Percentiles rank a stretch among this genome's conserved stretches.
Evolutionary conservation across 768 basidiomycete genomes (phyloP).

Genomic region (Kockovaella imperatae): DNA sequence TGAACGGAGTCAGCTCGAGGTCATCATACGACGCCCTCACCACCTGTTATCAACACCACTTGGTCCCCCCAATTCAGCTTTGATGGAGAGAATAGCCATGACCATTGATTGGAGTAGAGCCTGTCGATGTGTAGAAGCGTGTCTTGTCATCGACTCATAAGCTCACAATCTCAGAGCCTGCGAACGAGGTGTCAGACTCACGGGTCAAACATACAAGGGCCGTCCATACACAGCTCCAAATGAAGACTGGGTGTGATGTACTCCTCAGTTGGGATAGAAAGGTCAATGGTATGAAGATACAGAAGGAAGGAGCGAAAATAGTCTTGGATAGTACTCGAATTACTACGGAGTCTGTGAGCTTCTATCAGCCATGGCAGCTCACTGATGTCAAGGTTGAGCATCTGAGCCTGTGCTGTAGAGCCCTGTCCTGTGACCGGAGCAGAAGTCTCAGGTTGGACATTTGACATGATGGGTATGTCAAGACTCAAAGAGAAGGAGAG

Average conservation of each 20-base stretch:
- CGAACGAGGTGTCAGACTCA: conserved; percentile 47
- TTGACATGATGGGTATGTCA: too few relatives aligned
- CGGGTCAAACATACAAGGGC: conserved; percentile 59
- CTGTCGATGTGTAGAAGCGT: conserved; percentile 61
- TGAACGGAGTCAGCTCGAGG: not conserved
- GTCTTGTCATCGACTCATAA: conserved; percentile 50
- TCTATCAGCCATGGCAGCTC: not conserved
- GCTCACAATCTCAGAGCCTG: not conserved
- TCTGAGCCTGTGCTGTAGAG: not conserved
- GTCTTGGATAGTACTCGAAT: conserved; percentile 73
- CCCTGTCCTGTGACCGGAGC: not conserved
- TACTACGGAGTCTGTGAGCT: conserved; percentile 46
- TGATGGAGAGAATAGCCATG: conserved; percentile 53
- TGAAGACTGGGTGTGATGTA: conserved; percentile 52
- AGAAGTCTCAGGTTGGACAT: not conserved
- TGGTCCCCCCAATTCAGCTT: conserved; percentile 79
- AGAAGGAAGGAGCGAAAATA: conserved; percentile 78
- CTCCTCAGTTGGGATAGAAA: conserved; percentile 62
- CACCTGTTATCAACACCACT: conserved; percentile 84
- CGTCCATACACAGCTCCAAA: conserved; percentile 53
- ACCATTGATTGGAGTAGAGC: conserved; percentile 67
- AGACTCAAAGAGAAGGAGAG: too few relatives aligned
- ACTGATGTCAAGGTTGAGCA: too few relatives aligned
- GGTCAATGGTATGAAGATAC: conserved; percentile 69
- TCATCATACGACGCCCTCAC: conserved; percentile 46